Base-by-base conservation (phyloP, 371 early-diverging fungal species). In the Massospora cicadina region DNA sequence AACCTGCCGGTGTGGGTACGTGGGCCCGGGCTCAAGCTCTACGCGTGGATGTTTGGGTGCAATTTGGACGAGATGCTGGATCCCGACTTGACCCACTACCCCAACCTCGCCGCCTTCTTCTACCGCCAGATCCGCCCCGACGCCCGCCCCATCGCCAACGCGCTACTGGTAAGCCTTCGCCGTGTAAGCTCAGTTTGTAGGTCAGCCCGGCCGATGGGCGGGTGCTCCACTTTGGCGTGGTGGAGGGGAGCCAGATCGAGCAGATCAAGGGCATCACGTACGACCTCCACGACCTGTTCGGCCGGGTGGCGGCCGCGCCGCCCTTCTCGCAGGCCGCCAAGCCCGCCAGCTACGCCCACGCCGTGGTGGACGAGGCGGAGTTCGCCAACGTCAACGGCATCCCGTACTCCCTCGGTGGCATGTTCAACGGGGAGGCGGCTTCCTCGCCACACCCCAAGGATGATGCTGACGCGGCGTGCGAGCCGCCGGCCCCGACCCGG, bases 231-330 rank as follows among this genome's bases (percentile, higher is more conserved):
- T 93, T 86, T 71, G 98, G 98, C 58, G 65, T 84, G 5, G 87
- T 97, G 2, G 81, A 81, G 55, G 78, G 77, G 28, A 77, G 75
- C 26, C 79, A 83, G 32, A 84, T 97, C 32, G 93, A 94, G 71
- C 93, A 91, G 67, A 86, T 97, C 69, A 97, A 97, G 73, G 98
- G 96, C 1, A 71, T 90, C 27, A 88, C 89, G 0, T 96, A 95
- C 70, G 82, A 82, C 21, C 66, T 97, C 58, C 85, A 92, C 60
- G 87, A 93, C 1, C 77, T 97, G 10, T 73, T 97, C 54, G 97
- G 97, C 2, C 68, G 66, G n/a, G 56, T 26, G n/a, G 31, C 55
- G 12, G 55, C 53, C 26, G 26, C 59, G 1, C 24, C 24, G 2
- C 26, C 32, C 7, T 43, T 17, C 2, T 27, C 31, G n/a, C 31